These are phyloP conservation scores for Coprinopsis strossmayeri DNA, from an alignment of 768 basidiomycete genomes.

Conservation along the genomic window DNA sequence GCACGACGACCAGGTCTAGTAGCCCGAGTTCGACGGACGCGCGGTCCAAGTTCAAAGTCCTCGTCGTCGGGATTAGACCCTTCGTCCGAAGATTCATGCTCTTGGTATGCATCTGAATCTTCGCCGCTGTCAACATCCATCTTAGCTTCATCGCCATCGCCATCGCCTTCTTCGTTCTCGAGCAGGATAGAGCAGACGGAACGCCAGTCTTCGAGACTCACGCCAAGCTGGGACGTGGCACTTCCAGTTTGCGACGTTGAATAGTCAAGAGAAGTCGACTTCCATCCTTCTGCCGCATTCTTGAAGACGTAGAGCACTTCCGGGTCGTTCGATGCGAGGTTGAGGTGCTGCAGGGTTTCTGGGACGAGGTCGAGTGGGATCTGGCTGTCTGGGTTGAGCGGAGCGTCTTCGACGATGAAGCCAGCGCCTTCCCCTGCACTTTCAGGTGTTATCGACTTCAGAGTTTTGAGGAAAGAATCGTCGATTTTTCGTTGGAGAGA, in stretches of 20 bases:
- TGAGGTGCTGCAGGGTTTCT: constrained; percentile 52
- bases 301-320: constrained; percentile 66
- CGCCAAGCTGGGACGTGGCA: constrained; percentile 16
- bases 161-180: constrained; percentile 29
- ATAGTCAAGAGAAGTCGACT: too few relatives aligned
- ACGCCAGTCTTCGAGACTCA: constrained; percentile 70
- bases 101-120: constrained; percentile 4
- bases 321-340: constrained; percentile 67
- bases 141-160: constrained; percentile 20
- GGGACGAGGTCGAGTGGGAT: constrained; percentile 57
- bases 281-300: constrained; percentile 75
- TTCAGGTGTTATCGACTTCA: neutral
- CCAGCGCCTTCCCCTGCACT: constrained; percentile 19
- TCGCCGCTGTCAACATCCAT: constrained; percentile 19
- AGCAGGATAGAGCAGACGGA: constrained; percentile 74
- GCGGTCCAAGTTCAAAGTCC: neutral
- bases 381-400: constrained; percentile 16
- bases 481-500: neutral
- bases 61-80: constrained; percentile 16
- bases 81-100: neutral
- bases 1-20: constrained; percentile 1
- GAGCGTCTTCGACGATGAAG: constrained; percentile 21
- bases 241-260: constrained; percentile 5
- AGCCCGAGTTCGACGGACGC: constrained; percentile 6
- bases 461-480: neutral